These are phyloP conservation scores for Fagopyrum tataricum DNA, from an alignment of 148 eudicot genomes.

Conservation along the genomic window DNA sequence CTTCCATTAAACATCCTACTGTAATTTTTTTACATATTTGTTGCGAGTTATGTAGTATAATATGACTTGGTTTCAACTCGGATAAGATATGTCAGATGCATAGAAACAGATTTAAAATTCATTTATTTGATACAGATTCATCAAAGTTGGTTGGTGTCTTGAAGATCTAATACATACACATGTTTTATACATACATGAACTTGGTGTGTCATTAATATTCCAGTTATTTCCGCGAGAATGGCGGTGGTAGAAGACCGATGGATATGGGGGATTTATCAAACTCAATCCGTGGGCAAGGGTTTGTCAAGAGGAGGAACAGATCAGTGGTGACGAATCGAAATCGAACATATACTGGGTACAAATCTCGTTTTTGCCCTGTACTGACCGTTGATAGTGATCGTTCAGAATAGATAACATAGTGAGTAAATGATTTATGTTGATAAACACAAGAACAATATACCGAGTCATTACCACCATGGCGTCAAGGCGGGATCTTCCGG, in stretches of 20 bases:
- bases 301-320: slow-evolving; percentile 57
- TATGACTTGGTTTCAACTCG: neutral
- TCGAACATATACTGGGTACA: slow-evolving; percentile 24
- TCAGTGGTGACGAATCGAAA: slow-evolving; percentile 27
- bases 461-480: neutral
- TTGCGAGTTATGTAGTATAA: neutral
- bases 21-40: neutral
- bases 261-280: slow-evolving; percentile 46
- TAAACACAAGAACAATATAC: neutral
- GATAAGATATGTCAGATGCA: neutral
- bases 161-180: neutral
- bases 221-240: slow-evolving; percentile 51
- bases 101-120: neutral
- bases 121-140: neutral
- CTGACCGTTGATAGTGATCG: slow-evolving; percentile 35
- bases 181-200: neutral
- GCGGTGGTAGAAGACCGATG: slow-evolving; percentile 20
- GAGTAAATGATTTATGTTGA: neutral
- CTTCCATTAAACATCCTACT: neutral
- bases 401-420: slow-evolving; percentile 45
- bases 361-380: slow-evolving; percentile 54
- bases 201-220: slow-evolving; percentile 5
- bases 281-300: slow-evolving; percentile 50
- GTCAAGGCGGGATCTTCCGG: neutral
- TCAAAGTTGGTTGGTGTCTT: neutral